Evolutionary conservation across 1,284 basidiomycete species (phyloP), one percentile per base, ranked within the genome.

Genomic region (Mycena sp.): DNA sequence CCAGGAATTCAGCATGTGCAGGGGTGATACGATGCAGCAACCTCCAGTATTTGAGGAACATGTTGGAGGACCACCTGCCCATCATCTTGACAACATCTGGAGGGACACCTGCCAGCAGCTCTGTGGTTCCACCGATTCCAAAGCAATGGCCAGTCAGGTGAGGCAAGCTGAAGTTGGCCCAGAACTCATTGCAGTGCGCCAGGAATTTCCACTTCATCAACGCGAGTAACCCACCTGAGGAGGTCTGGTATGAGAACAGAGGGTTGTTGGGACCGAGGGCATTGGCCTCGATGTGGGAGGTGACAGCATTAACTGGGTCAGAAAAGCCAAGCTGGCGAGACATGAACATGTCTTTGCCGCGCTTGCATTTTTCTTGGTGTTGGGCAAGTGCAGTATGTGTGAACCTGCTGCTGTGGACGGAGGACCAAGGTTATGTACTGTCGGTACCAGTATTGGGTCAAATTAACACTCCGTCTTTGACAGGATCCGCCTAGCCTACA

Each of bases 111-210:
- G 62, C 51, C 1, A 75, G 53, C 2, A 74, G 64, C n/a, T 73
- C 64, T 2, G 71, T 75, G 1, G 76, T 71, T 0, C 75, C 73
- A 1, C 76, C 74, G 28, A 78, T 77, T 0, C 71, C 9, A 14
- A 35, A 35, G 41, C 54, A 25, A n/a, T 52, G 54, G 9, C 61
- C 61, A 2, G 51, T 6, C 6, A n/a, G 1, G 17, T 4, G 6
- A 28, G 48, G 21, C n/a, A 30, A 28, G 7, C 41, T 41, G 30
- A 14, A 29, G 2, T 28, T 1, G 1, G 14, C 19, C 46, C 57
- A 59, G 4, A 59, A n/a, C 9, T 29, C 25, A 29, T 59, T 58
- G 57, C 57, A 59, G n/a, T 40, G 57, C 3, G 0, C 29, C 26
- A 59, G 12, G 19, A 59, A 40, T 28, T 59, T 52, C 7, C 17